Evolutionary conservation across 192 early-diverging fungal species (phyloP), one percentile per base, ranked within the genome.

Genomic region (Entophlyctis luteolus): DNA sequence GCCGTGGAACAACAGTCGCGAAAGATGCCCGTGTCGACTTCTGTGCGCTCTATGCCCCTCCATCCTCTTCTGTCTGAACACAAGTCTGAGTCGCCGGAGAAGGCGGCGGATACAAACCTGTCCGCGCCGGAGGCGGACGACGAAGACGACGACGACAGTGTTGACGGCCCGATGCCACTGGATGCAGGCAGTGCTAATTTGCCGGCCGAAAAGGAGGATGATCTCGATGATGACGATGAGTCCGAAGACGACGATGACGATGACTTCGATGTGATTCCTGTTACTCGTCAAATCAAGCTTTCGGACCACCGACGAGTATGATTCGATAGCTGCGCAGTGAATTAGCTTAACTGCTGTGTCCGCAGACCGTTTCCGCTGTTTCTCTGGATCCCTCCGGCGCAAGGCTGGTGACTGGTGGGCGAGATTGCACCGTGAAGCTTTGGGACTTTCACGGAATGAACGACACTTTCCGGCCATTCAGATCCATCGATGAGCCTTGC

Each of bases 381-480:
- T 78, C 91, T 1, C 77, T 95, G 52, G 92, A 98, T 62, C 86
- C 93, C 25, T 73, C 91, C 0, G 93, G 93, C 5, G 76, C 86
- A n/a, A 68, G 87, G 12, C 73, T 96, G 0, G 80, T 88, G 20
- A 87, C 89, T 5, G 94, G 92, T 59, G 81, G 89, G 18, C 88
- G 91, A 55, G 92, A 93, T 59, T 87, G 90, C 37, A 82, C 82
- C 47, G 66, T 96, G 34, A 90, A 89, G 48, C 75, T 98, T 36
- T 98, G 94, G 94, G 93, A 95, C 74, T 98, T 98, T 79, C 79
- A 87, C 33, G 87, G 86, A 10, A 96, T 95, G 93, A 86, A 93
- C 71, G 75, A 83, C 3, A 70, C 76, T 1, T 85, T 89, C 45
- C 77, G 82, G 58, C 86, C 93, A 4, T 94, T 91, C 68, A 76